Conservation (phyloP, 306 rosid genomes). For the Pachyrhizus erosus region DNA sequence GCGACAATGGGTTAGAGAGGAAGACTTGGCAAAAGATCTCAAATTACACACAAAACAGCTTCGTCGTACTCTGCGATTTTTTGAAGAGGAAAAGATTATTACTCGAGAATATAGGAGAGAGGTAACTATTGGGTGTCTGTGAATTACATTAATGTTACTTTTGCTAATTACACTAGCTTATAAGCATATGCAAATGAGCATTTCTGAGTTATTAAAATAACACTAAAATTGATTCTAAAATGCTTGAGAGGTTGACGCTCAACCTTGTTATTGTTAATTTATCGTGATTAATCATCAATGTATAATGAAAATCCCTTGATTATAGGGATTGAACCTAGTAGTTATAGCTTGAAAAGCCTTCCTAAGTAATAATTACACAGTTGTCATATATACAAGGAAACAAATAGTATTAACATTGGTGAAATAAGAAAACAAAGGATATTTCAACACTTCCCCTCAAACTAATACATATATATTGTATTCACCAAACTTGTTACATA, state of each 20-base stretch:
- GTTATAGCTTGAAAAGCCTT: background rate
- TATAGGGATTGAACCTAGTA: background rate
- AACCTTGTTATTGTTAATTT: background rate
- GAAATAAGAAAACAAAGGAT: background rate
- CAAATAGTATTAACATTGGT: background rate
- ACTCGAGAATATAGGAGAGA: conserved; percentile 92
- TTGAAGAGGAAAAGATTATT: conserved; percentile 93
- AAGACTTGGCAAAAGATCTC: conserved; percentile 96
- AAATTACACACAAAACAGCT: conserved; percentile 91
- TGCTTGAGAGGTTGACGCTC: background rate
- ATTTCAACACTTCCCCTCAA: background rate
- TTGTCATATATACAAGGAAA: background rate
- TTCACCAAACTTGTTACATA: background rate
- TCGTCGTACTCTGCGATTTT: conserved; percentile 80
- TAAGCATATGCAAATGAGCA: background rate
- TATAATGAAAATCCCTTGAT: background rate
- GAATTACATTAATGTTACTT: background rate
- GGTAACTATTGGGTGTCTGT: conserved; percentile 54
- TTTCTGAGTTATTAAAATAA: background rate
- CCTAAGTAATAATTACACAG: background rate
- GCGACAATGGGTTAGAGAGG: conserved; percentile 97
- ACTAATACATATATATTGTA: background rate
- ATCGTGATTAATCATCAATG: background rate
- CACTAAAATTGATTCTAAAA: background rate
- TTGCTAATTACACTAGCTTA: conserved; percentile 12